These are phyloP conservation scores for Pleurotus sapidus DNA, from an alignment of 768 basidiomycete species.

Conservation along the genomic window DNA sequence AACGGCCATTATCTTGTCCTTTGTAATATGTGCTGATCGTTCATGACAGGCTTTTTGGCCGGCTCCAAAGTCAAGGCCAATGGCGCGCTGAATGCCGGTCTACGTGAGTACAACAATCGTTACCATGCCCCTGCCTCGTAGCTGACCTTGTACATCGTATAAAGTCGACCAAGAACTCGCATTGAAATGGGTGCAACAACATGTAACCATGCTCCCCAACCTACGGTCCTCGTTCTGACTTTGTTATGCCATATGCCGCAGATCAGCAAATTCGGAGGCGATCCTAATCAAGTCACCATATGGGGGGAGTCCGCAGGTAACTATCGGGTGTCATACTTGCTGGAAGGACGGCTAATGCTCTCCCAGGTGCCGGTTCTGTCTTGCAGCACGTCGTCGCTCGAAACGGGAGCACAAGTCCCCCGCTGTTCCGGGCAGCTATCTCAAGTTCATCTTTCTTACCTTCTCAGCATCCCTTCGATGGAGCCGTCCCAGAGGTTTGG, in stretches of 20 bases:
- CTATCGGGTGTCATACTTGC: not conserved
- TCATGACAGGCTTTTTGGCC: conserved; percentile 26
- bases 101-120: conserved; percentile 17
- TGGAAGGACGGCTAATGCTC: no score
- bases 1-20: not conserved
- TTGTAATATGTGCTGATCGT: not conserved
- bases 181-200: conserved; percentile 12
- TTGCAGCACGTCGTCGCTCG: conserved; percentile 47
- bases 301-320: conserved; percentile 25
- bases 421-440: conserved; percentile 15
- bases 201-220: conserved; percentile 22
- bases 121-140: not conserved
- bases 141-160: not conserved
- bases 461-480: conserved; percentile 42
- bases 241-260: conserved; percentile 12
- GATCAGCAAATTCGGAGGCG: conserved; percentile 28
- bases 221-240: not conserved
- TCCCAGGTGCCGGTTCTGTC: conserved; percentile 44
- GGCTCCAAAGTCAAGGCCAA: conserved; percentile 25
- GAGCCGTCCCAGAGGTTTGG: conserved; percentile 35
- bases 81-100: conserved; percentile 30
- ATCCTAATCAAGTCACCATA: conserved; percentile 21
- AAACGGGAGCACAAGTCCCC: conserved; percentile 39
- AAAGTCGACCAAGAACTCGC: conserved; percentile 41
- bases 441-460: conserved; percentile 42